A percentile compares a stretch with the other conserved stretches of the same genome.
These are phyloP conservation scores for Magnolia sinica DNA, from an alignment of 164 flowering plant species.

Conservation along the genomic window DNA sequence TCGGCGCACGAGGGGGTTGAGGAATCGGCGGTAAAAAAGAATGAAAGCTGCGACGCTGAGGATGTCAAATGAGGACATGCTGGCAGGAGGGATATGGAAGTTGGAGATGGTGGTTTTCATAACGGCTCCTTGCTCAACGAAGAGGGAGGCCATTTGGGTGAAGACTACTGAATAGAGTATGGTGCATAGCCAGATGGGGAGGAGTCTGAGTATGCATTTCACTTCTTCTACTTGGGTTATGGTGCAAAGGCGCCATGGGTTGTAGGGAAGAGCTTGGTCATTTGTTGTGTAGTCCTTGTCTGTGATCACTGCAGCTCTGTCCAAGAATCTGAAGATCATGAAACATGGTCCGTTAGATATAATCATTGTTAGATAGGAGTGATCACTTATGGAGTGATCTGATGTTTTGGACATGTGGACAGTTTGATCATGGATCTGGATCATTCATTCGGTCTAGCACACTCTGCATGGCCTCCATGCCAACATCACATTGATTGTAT, in stretches of 20 bases:
- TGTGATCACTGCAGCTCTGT: slow-evolving; percentile 58
- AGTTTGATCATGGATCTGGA: too few relatives aligned
- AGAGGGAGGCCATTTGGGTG: slow-evolving; percentile 92
- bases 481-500: neutral
- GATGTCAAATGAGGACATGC: slow-evolving; percentile 93
- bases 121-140: slow-evolving; percentile 90
- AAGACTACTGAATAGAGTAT: slow-evolving; percentile 83
- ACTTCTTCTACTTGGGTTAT: slow-evolving; percentile 89
- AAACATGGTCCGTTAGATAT: neutral
- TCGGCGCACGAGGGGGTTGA: slow-evolving; percentile 52
- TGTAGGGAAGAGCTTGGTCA: slow-evolving; percentile 17
- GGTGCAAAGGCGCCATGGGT: slow-evolving; percentile 76
- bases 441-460: too few relatives aligned
- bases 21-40: slow-evolving; percentile 58
- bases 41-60: slow-evolving; percentile 74
- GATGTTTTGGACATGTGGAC: too few relatives aligned
- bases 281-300: slow-evolving; percentile 31
- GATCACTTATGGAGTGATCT: too few relatives aligned
- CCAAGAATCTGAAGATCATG: slow-evolving; percentile 55
- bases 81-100: slow-evolving; percentile 76
- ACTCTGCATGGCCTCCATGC: neutral
- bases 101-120: slow-evolving; percentile 58
- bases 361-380: too few relatives aligned
- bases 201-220: slow-evolving; percentile 77
- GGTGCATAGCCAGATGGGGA: slow-evolving; percentile 93